phyloP scores from a whole-genome alignment of 257 asterid species.

The Solanum neorickii region DNA sequence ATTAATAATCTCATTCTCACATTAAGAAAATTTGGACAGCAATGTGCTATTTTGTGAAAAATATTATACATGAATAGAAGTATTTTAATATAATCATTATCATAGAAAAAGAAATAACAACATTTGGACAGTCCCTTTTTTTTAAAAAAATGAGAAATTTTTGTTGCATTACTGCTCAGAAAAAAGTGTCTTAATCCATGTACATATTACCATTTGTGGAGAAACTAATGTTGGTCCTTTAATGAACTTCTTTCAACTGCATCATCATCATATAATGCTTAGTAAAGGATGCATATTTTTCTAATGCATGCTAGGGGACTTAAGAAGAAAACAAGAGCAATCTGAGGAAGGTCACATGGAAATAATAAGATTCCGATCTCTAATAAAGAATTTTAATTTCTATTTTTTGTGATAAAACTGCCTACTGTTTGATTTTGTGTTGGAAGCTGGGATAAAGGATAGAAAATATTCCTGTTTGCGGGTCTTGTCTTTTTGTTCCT shows the following conservation, averaged over 20 bases:
- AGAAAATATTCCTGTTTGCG: not conserved
- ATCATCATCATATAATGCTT: not conserved
- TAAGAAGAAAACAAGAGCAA: not conserved
- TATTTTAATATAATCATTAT: not conserved
- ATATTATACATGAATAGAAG: not conserved
- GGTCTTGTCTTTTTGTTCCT: not conserved
- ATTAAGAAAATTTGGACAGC: not conserved
- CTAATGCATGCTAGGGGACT: not conserved
- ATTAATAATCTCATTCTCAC: not conserved
- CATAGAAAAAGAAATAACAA: not conserved
- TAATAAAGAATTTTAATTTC: not conserved
- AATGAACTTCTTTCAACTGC: not conserved
- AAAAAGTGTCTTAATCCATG: not conserved
- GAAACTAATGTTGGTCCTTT: not conserved
- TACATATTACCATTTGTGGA: not conserved
- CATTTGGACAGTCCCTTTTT: not conserved
- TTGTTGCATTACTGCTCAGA: not conserved
- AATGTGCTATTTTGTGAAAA: not conserved
- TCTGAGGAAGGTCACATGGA: not conserved
- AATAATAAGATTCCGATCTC: not conserved
- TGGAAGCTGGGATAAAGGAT: not conserved
- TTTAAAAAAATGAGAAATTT: not conserved
- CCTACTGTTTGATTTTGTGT: not conserved
- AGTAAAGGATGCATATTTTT: not conserved
- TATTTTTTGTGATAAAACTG: not conserved